Evolutionary conservation across 768 basidiomycete species (phyloP).

Genomic region (Trametes coccinea): DNA sequence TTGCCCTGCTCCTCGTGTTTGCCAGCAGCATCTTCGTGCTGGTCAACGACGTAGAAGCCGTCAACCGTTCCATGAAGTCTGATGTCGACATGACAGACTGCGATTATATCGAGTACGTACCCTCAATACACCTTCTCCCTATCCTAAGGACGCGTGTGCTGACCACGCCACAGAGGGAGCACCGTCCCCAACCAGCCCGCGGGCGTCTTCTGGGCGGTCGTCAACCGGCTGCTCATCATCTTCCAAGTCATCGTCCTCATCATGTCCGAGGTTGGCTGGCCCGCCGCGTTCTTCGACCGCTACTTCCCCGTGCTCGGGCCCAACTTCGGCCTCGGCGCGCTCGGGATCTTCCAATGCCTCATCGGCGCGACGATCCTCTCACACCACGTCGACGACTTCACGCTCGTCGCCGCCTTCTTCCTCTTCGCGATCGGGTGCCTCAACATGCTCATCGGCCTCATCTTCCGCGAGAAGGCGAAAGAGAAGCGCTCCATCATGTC

Average conservation of each 20-base stretch:
- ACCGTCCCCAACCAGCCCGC: constrained; percentile 92
- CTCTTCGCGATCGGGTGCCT: constrained; percentile 90
- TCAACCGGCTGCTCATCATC: constrained; percentile 85
- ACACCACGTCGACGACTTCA: constrained; percentile 78
- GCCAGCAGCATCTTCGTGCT: constrained; percentile 75
- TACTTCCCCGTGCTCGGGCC: constrained; percentile 87
- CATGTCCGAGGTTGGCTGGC: constrained; percentile 83
- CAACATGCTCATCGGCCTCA: constrained; percentile 56
- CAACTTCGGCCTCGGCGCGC: constrained; percentile 79
- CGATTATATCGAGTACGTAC: constrained; percentile 75
- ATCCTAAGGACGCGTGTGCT: not conserved
- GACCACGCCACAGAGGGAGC: constrained; percentile 46
- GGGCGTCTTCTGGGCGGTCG: constrained; percentile 88
- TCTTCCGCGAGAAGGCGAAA: constrained; percentile 70
- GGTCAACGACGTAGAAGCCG: constrained; percentile 71
- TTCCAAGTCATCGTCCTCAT: constrained; percentile 81
- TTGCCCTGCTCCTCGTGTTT: constrained; percentile 78
- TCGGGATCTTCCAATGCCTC: constrained; percentile 86
- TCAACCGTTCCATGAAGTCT: constrained; percentile 56
- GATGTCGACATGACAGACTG: constrained; percentile 49
- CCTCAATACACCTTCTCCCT: not conserved
- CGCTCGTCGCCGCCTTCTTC: constrained; percentile 89
- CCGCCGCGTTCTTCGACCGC: constrained; percentile 71
- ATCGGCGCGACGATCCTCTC: constrained; percentile 62
- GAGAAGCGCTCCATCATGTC: constrained; percentile 62